Percentiles rank a stretch among this genome's conserved stretches.
These are phyloP conservation scores for Penicillium robsamsonii DNA, from an alignment of 495 filamentous ascomycete genomes.

Conservation along the genomic window DNA sequence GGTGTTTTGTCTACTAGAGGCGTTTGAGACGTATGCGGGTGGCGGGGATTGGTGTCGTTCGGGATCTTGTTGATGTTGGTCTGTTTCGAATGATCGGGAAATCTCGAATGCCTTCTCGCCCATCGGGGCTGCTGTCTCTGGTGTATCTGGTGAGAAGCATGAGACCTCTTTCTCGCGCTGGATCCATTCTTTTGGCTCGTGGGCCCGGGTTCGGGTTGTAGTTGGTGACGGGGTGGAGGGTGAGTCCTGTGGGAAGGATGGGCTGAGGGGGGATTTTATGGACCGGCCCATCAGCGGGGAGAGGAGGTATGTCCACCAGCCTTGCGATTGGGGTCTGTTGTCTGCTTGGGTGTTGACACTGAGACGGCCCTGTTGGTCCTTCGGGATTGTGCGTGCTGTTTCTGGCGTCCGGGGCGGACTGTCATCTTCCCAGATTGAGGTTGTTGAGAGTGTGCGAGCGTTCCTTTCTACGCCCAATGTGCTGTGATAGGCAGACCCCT, in stretches of 20 bases:
- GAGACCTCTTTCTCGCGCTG: conserved; percentile 40
- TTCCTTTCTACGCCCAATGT: conserved; percentile 22
- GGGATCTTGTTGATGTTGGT: not conserved
- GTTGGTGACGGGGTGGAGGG: conserved; percentile 29
- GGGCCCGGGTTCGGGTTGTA: conserved; percentile 18
- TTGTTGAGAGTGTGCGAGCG: conserved; percentile 42
- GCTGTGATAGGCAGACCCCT: conserved; percentile 32
- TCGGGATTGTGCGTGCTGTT: conserved; percentile 15
- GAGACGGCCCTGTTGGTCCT: conserved; percentile 27
- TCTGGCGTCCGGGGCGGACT: conserved; percentile 26
- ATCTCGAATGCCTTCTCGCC: conserved; percentile 19
- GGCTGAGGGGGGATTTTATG: conserved; percentile 32
- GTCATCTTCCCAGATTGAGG: conserved; percentile 60
- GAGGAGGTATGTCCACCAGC: conserved; percentile 87
- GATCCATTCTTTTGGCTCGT: conserved; percentile 32
- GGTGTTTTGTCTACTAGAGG: conserved; percentile 10
- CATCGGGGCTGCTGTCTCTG: conserved; percentile 16
- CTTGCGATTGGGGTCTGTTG: conserved; percentile 60
- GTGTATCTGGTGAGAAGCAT: conserved; percentile 38
- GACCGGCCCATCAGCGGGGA: conserved; percentile 65
- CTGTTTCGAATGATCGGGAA: not conserved
- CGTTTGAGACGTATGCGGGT: conserved; percentile 6
- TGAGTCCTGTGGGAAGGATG: conserved; percentile 32
- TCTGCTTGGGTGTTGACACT: conserved; percentile 41
- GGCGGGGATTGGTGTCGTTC: conserved; percentile 7